Base-by-base conservation (phyloP, 805 yeast species). In the Citeromyces matritensis region DNA sequence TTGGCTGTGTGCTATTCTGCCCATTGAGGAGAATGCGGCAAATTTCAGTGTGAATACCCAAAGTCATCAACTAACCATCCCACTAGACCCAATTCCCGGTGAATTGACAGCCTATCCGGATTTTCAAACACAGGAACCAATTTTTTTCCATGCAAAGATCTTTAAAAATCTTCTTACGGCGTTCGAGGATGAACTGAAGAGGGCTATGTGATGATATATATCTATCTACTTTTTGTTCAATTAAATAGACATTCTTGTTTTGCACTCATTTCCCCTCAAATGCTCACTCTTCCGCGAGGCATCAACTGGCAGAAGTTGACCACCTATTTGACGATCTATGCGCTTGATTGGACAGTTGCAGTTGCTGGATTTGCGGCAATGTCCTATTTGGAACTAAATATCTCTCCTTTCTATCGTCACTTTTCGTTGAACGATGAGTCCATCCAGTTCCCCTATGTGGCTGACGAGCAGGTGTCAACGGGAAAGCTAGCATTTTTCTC, bases 1-100 rank as follows among this genome's bases (percentile, higher is more conserved):
- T 39, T 81, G 93, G 91, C 56, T 81, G 52, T 77, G 86, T 60
- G 86, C 91, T 0, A 79, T 78, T 17, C 44, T 57, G 33, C 58
- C 62, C 8, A 42, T 53, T n/a, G 60, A 55, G 26, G 48, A 42
- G 23, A 36, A 48, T 21, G 53, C 49, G 15, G 45, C 43, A 5
- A 31, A 13, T 9, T 30, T 36, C 34, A 11, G 28, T 26, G 37
- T 37, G 17, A 29, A 33, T 30, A 14, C 27, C 15, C 23, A 34
- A 5, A 15, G 27, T 7, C 21, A 17, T 17, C 21, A 17, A 7
- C 7, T 17, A 17, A 27, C 31, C 3, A 12, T 26, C 3, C 23
- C 27, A 10, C 38, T 39, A 12, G 37, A 49, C 24, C 44, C 41
- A 10, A 42, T 51, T 15, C 39, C 41, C 28, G 55, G 51, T 33